Evolutionary conservation across 805 yeast genomes (phyloP).

Genomic region (Lipomyces chichibuensis): DNA sequence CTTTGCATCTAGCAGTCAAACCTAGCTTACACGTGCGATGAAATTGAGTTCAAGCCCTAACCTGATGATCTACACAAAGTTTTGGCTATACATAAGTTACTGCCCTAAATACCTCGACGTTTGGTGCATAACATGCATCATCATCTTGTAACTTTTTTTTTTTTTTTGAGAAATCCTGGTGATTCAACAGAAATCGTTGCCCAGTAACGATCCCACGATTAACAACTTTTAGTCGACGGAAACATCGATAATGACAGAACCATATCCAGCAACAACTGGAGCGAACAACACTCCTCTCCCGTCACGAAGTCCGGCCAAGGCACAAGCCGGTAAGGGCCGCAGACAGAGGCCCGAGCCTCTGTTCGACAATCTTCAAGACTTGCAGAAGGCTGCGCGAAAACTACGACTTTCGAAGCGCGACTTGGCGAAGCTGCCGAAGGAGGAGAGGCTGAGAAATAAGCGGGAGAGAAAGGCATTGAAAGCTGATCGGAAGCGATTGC

Average conservation of each 20-base stretch:
- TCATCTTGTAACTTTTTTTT: background rate
- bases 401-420: background rate
- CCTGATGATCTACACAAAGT: background rate
- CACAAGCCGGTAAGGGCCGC: background rate
- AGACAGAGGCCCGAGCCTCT: background rate
- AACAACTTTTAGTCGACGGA: background rate
- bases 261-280: background rate
- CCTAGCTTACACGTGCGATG: too few species aligned
- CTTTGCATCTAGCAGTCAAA: too few species aligned
- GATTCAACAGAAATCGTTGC: background rate
- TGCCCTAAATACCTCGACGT: background rate
- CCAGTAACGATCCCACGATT: background rate
- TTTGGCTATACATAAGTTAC: background rate
- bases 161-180: background rate
- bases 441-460: background rate
- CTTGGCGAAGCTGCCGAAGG: background rate
- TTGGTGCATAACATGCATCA: background rate
- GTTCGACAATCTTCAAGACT: background rate
- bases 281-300: background rate
- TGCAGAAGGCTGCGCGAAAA: conserved; percentile 3
- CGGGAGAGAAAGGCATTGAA: background rate
- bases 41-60: background rate
- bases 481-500: background rate
- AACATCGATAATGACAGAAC: background rate
- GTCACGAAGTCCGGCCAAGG: background rate